Evolutionary conservation across 169 alveolate species (phyloP).

Genomic region (Hepatocystis sp.): DNA sequence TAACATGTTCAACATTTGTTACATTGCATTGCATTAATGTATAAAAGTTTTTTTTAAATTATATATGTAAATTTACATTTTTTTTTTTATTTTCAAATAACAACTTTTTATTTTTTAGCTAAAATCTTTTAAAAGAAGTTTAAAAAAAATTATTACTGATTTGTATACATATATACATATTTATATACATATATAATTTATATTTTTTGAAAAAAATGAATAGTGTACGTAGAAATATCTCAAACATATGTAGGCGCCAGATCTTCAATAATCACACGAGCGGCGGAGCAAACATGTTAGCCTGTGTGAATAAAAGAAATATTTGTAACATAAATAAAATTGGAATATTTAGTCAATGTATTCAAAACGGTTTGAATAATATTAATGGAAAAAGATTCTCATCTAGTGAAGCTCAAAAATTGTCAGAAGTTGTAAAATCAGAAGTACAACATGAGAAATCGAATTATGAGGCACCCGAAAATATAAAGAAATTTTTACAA

Average conservation of each 20-base stretch:
- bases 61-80: no score
- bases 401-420: conserved; percentile 85
- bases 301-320: conserved; percentile 38
- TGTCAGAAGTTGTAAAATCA: conserved; percentile 84
- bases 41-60: no score
- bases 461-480: conserved; percentile 86
- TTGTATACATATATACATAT: conserved; percentile 3
- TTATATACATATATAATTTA: neutral
- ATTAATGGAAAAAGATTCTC: conserved; percentile 73
- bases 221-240: conserved; percentile 37
- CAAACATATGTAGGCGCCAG: conserved; percentile 33
- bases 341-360: conserved; percentile 34
- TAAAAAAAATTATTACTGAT: neutral
- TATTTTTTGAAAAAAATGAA: conserved; percentile 49
- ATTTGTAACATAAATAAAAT: conserved; percentile 15
- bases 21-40: no score
- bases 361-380: no score
- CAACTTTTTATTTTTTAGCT: neutral
- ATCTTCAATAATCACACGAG: conserved; percentile 19
- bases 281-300: conserved; percentile 16
- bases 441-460: conserved; percentile 88
- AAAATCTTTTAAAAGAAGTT: neutral
- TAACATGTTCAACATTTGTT: no score
- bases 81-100: no score
- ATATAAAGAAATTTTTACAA: conserved; percentile 82